phyloP scores from a whole-genome alignment of 768 basidiomycete species.

The Clavulina sp. region DNA sequence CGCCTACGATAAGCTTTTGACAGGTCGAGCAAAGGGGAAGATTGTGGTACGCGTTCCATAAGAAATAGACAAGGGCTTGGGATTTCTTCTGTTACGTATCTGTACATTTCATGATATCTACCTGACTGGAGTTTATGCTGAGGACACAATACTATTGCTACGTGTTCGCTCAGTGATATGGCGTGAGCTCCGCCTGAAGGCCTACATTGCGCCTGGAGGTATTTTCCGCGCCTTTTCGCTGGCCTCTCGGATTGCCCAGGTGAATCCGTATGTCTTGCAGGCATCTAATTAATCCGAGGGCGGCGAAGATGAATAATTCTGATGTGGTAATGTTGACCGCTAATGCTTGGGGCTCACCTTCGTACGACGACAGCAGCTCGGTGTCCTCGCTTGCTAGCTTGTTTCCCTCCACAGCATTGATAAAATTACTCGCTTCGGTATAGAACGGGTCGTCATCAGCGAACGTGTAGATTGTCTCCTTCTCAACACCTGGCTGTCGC shows the following conservation, averaged over 20 bases:
- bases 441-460: slow-evolving; percentile 84
- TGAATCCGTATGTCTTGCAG: slow-evolving; percentile 74
- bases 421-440: slow-evolving; percentile 79
- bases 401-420: slow-evolving; percentile 80
- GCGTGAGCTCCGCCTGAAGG: too few relatives aligned
- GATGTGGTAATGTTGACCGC: slow-evolving; percentile 1
- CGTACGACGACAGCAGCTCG: slow-evolving; percentile 67
- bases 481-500: slow-evolving; percentile 66
- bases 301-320: slow-evolving; percentile 4
- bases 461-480: slow-evolving; percentile 52
- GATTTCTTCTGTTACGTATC: too few relatives aligned
- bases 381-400: slow-evolving; percentile 61
- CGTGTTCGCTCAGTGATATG: too few relatives aligned
- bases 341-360: slow-evolving; percentile 39
- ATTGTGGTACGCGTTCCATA: slow-evolving; percentile 31
- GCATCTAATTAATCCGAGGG: too few relatives aligned
- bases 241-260: slow-evolving; percentile 81
- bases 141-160: too few relatives aligned
- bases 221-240: too few relatives aligned
- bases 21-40: slow-evolving; percentile 42
- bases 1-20: slow-evolving; percentile 46
- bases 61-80: too few relatives aligned
- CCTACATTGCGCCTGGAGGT: too few relatives aligned
- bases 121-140: too few relatives aligned
- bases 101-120: too few relatives aligned